Evolutionary conservation across 306 rosid species (phyloP).

Genomic region (Lagenaria siceraria): DNA sequence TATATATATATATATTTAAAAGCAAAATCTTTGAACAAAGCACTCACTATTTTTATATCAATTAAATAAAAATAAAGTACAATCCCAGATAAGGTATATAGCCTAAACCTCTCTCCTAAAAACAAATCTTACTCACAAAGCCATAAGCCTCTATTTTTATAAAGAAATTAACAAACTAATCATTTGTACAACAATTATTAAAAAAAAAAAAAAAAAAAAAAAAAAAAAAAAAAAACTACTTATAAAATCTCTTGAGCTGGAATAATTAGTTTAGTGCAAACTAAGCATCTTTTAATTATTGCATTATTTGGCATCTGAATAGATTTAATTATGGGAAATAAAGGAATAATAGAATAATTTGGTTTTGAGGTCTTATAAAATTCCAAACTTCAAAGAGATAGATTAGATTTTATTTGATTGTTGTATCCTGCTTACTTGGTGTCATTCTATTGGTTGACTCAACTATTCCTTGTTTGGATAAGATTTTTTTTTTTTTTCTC

Average conservation of each 20-base stretch:
- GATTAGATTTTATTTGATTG: not conserved
- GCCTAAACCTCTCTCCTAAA: too few species aligned
- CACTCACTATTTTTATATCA: not conserved
- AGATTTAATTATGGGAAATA: too few species aligned
- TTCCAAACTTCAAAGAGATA: not conserved
- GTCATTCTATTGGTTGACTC: conserved; percentile 5
- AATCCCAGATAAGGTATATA: not conserved
- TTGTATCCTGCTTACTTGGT: not conserved
- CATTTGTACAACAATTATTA: not conserved
- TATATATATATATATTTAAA: not conserved
- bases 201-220: too few species aligned
- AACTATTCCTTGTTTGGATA: not conserved
- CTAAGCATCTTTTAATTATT: too few species aligned
- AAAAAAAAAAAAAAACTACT: too few species aligned
- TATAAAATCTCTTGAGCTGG: too few species aligned
- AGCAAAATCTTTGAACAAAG: not conserved
- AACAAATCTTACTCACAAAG: too few species aligned
- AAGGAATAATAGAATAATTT: too few species aligned
- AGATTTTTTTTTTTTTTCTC: not conserved
- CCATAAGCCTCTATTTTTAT: not conserved
- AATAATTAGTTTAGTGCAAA: too few species aligned
- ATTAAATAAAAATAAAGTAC: not conserved
- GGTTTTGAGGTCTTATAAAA: not conserved
- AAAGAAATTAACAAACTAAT: not conserved
- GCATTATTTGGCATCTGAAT: too few species aligned